Conservation (phyloP, 306 rosid species). For the Begonia masoniana region DNA sequence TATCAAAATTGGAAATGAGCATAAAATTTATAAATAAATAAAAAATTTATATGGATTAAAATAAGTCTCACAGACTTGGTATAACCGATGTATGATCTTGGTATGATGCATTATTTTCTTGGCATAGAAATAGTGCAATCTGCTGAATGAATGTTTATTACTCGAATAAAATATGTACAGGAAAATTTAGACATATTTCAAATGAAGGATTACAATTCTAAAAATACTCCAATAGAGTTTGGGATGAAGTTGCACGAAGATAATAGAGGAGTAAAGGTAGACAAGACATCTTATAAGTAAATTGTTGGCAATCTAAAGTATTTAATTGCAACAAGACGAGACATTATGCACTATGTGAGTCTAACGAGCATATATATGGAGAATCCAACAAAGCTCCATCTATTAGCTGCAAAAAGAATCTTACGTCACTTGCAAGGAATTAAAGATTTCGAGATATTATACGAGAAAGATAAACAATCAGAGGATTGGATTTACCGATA, state of each 20-base stretch:
- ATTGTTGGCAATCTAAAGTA: slow-evolving; percentile 6
- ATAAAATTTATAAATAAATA: neutral
- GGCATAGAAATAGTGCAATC: neutral
- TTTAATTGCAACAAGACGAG: slow-evolving; percentile 1
- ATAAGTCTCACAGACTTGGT: neutral
- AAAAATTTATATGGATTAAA: neutral
- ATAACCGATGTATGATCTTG: slow-evolving; percentile 2
- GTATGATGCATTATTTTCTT: slow-evolving; percentile 4
- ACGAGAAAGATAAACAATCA: neutral
- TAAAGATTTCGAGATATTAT: neutral
- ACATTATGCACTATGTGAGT: slow-evolving; percentile 2
- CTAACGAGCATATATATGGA: neutral
- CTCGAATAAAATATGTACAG: neutral
- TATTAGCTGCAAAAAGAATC: neutral
- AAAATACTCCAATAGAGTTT: neutral
- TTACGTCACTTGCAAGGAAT: neutral
- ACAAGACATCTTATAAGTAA: neutral
- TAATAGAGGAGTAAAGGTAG: neutral
- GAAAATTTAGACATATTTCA: neutral
- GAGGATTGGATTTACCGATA: neutral
- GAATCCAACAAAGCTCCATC: neutral
- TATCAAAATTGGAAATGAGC: neutral
- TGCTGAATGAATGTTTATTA: neutral
- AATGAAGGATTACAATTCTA: neutral
- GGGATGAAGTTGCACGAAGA: neutral